Evolutionary conservation across 2,329 filamentous ascomycete species (phyloP).

Genomic region (Ascochyta rabiei): DNA sequence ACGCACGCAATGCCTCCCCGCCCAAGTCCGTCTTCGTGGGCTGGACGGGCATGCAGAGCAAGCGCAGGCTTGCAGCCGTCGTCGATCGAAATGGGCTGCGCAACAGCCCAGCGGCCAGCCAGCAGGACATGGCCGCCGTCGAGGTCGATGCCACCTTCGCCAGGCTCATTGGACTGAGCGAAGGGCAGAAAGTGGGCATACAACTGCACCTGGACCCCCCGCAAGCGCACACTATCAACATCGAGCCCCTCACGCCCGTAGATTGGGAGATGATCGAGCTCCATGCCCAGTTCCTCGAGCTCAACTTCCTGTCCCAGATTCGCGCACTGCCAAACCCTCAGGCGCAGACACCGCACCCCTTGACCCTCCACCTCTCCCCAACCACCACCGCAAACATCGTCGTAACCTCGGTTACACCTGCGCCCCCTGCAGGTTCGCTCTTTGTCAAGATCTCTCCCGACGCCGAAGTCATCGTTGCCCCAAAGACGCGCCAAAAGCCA

Average conservation of each 20-base stretch:
- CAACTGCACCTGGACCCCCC: conserved; percentile 87
- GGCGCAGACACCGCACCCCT: conserved; percentile 69
- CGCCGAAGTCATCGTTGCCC: conserved; percentile 95
- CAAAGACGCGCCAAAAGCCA: conserved; percentile 80
- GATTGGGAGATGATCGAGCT: conserved; percentile 99
- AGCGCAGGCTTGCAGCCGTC: conserved; percentile 75
- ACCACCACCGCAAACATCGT: conserved; percentile 94
- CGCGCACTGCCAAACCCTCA: conserved; percentile 88
- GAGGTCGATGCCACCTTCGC: conserved; percentile 90
- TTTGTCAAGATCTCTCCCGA: conserved; percentile 95
- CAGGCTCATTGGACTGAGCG: conserved; percentile 73
- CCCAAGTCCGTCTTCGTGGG: conserved; percentile 82
- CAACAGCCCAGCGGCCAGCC: conserved; percentile 63
- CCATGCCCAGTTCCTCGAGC: conserved; percentile 91
- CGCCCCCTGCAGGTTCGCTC: conserved; percentile 68
- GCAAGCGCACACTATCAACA: conserved; percentile 90
- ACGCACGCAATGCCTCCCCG: conserved; percentile 48
- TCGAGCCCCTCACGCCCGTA: conserved; percentile 91
- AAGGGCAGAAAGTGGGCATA: conserved; percentile 77
- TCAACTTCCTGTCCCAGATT: conserved; percentile 92
- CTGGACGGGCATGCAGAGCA: conserved; percentile 98
- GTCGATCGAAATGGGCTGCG: conserved; percentile 76
- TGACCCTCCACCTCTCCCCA: conserved; percentile 91
- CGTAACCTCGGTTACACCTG: conserved; percentile 81
- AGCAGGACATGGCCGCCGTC: conserved; percentile 77